phyloP scores from a whole-genome alignment of 1,284 basidiomycete species.

The Caloboletus firmus region DNA sequence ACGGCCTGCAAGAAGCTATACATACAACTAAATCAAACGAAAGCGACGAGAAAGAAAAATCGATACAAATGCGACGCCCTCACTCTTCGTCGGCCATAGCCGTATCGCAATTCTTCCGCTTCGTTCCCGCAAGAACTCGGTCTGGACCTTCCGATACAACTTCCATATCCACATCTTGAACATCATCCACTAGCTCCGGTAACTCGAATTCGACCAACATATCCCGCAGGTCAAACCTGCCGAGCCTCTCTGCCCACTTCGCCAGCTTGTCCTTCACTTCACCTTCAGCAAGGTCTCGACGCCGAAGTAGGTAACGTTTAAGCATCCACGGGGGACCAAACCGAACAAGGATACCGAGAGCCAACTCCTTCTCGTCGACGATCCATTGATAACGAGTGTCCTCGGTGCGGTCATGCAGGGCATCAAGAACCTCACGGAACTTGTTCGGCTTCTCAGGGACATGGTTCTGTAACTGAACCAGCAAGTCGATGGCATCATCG shows the following conservation, averaged over 20 bases:
- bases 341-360: conserved; percentile 25
- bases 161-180: conserved; percentile 13
- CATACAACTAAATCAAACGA: neutral
- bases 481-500: conserved; percentile 27
- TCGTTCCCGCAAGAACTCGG: neutral
- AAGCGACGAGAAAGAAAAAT: neutral
- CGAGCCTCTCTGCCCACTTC: conserved; percentile 22
- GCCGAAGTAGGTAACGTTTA: conserved; percentile 27
- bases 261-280: conserved; percentile 18
- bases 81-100: conserved; percentile 8
- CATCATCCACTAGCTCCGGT: conserved; percentile 14
- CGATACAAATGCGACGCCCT: neutral
- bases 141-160: conserved; percentile 1
- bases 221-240: conserved; percentile 26
- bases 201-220: conserved; percentile 23
- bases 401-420: conserved; percentile 28
- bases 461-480: conserved; percentile 24
- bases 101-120: neutral
- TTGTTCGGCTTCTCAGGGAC: conserved; percentile 23
- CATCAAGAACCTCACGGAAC: conserved; percentile 25
- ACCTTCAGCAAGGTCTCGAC: conserved; percentile 20
- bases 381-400: conserved; percentile 29
- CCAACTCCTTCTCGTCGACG: conserved; percentile 28
- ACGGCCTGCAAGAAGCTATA: neutral
- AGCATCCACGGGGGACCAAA: conserved; percentile 33